Evolutionary conservation across 1,284 basidiomycete species (phyloP).

Genomic region (Vanrija sp.): DNA sequence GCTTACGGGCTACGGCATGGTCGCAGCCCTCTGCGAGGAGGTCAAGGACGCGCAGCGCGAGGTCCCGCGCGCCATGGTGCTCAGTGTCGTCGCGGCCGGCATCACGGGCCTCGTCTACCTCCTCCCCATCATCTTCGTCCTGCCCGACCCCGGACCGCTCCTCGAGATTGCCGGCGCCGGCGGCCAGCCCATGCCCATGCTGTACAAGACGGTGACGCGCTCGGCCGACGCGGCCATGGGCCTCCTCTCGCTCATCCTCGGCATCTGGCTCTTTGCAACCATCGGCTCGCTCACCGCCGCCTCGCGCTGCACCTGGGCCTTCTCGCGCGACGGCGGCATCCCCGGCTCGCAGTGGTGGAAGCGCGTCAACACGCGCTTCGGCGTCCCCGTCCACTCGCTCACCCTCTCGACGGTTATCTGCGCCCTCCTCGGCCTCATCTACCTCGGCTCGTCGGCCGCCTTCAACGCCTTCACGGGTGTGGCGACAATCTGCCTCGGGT

Average conservation of each 20-base stretch:
- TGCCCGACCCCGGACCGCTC: conserved; percentile 39
- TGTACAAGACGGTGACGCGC: conserved; percentile 51
- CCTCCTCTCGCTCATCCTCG: conserved; percentile 51
- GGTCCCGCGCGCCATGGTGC: conserved; percentile 49
- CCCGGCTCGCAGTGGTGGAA: conserved; percentile 43
- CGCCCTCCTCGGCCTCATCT: conserved; percentile 49
- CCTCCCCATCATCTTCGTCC: conserved; percentile 50
- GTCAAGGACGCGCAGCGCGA: conserved; percentile 46
- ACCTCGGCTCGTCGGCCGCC: conserved; percentile 43
- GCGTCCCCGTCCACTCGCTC: conserved; percentile 49
- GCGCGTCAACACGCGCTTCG: conserved; percentile 40
- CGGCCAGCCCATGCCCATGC: conserved; percentile 50
- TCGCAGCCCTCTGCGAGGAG: conserved; percentile 48
- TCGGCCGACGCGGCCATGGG: conserved; percentile 50
- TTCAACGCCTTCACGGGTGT: conserved; percentile 46
- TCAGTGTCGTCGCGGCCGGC: conserved; percentile 50
- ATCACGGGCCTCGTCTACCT: conserved; percentile 51
- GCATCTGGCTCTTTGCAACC: conserved; percentile 51
- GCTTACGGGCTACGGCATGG: conserved; percentile 48
- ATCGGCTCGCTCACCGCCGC: conserved; percentile 49
- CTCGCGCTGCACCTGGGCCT: conserved; percentile 25
- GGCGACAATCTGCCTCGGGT: conserved; percentile 34
- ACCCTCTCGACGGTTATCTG: conserved; percentile 47
- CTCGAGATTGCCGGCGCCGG: conserved; percentile 40
- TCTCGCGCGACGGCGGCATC: conserved; percentile 51